phyloP scores from a whole-genome alignment of 257 asterid species.

The Solanum sejunctum region DNA sequence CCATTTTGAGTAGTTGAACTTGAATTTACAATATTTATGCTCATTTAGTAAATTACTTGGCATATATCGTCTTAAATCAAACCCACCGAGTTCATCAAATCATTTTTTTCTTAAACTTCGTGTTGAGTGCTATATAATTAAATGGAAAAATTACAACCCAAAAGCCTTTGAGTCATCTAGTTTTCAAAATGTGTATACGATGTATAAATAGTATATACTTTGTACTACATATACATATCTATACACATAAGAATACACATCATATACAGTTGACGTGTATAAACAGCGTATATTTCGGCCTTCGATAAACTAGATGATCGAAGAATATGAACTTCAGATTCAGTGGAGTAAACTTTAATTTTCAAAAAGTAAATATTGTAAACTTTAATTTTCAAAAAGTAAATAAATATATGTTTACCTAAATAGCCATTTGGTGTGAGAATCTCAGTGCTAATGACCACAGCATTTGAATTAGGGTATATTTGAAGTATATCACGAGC shows the following conservation, averaged over 20 bases:
- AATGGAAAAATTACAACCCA: neutral
- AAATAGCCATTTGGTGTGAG: conserved; percentile 7
- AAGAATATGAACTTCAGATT: neutral
- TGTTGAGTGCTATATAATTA: neutral
- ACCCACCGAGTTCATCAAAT: neutral
- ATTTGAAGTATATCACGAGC: conserved; percentile 42
- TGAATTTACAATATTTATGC: neutral
- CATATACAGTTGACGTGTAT: too few relatives aligned
- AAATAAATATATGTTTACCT: conserved; percentile 2
- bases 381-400: too few relatives aligned
- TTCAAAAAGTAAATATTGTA: too few relatives aligned
- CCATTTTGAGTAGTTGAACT: neutral
- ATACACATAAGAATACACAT: neutral
- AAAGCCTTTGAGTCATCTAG: neutral
- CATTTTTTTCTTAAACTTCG: neutral
- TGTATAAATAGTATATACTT: neutral
- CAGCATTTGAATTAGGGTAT: conserved; percentile 36
- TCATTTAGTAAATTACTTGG: neutral
- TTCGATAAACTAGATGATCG: neutral
- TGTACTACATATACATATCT: neutral
- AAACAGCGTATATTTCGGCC: neutral
- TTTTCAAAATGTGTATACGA: neutral
- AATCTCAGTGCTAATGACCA: conserved; percentile 35
- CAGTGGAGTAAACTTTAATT: neutral
- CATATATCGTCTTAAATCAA: neutral